Conservation (phyloP, 805 yeast genomes). For the Millerozyma acaciae region DNA sequence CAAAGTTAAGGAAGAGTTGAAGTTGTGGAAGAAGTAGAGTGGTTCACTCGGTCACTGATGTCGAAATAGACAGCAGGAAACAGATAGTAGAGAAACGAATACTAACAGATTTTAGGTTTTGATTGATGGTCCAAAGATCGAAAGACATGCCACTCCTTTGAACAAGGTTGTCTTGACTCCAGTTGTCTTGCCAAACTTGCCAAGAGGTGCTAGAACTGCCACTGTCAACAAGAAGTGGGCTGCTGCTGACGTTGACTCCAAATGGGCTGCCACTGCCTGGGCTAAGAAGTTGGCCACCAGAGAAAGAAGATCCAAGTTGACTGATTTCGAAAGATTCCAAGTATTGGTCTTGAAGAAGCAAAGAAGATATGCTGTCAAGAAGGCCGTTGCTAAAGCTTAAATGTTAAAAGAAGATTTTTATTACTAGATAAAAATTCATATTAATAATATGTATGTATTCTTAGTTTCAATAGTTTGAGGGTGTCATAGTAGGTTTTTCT, state of each 20-base stretch:
- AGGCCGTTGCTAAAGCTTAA: constrained; percentile 96
- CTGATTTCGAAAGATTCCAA: constrained; percentile 99
- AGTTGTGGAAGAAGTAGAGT: neutral
- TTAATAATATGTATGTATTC: constrained; percentile 23
- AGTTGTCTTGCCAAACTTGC: constrained; percentile 74
- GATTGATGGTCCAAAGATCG: constrained; percentile 94
- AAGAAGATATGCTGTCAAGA: constrained; percentile 90
- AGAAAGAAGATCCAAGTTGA: constrained; percentile 85
- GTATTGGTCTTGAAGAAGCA: constrained; percentile 96
- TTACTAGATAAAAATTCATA: constrained; percentile 13
- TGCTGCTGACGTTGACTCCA: constrained; percentile 79
- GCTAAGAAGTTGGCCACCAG: constrained; percentile 97
- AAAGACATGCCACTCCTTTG: constrained; percentile 88
- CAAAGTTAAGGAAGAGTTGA: neutral
- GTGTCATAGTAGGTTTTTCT: constrained; percentile 24
- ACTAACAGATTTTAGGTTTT: constrained; percentile 58
- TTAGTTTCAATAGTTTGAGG: constrained; percentile 22
- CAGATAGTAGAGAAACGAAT: constrained; percentile 5
- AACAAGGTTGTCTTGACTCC: constrained; percentile 91
- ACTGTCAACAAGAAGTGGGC: constrained; percentile 90
- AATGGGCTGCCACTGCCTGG: constrained; percentile 94
- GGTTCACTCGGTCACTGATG: too few species aligned
- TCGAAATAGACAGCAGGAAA: neutral
- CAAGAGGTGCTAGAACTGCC: constrained; percentile 92
- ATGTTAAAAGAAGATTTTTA: constrained; percentile 16